phyloP scores from a whole-genome alignment of 805 yeast species.

The Candida nonsorbophila region DNA sequence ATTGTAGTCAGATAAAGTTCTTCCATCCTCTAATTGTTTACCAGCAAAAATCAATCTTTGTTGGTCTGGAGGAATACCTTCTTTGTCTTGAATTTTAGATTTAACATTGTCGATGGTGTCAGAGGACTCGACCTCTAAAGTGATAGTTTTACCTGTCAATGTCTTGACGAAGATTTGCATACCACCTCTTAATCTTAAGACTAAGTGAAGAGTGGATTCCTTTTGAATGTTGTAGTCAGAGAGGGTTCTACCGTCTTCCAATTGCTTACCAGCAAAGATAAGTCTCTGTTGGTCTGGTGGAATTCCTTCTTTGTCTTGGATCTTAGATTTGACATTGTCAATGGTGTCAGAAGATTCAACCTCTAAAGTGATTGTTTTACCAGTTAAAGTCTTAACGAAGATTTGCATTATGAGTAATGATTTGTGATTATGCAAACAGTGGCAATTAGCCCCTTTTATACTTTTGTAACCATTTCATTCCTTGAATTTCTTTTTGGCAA shows the following conservation, averaged over 20 bases:
- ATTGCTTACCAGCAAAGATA: constrained; percentile 96
- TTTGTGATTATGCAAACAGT: constrained; percentile 8
- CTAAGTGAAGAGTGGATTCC: constrained; percentile 95
- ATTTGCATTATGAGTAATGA: too few species aligned
- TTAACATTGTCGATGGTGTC: constrained; percentile 97
- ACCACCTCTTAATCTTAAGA: constrained; percentile 97
- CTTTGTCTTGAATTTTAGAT: constrained; percentile 94
- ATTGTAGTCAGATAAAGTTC: constrained; percentile 95
- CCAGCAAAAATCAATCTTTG: constrained; percentile 97
- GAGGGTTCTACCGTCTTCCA: constrained; percentile 93
- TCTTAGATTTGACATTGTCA: constrained; percentile 94
- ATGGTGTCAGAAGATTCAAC: constrained; percentile 97
- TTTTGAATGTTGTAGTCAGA: constrained; percentile 98
- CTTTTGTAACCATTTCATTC: too few species aligned
- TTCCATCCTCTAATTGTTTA: constrained; percentile 94
- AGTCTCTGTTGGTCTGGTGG: constrained; percentile 98
- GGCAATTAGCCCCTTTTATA: constrained; percentile 15
- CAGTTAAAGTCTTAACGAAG: constrained; percentile 53
- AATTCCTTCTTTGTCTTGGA: constrained; percentile 96
- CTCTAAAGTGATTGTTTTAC: constrained; percentile 78
- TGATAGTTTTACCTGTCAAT: constrained; percentile 46
- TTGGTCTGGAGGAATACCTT: constrained; percentile 97
- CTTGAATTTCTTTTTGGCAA: too few species aligned
- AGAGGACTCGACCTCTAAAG: constrained; percentile 94
- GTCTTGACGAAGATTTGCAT: constrained; percentile 35